Evolutionary conservation across 768 basidiomycete genomes (phyloP), one percentile per base, ranked within the genome.

Genomic region (Russula foetens): DNA sequence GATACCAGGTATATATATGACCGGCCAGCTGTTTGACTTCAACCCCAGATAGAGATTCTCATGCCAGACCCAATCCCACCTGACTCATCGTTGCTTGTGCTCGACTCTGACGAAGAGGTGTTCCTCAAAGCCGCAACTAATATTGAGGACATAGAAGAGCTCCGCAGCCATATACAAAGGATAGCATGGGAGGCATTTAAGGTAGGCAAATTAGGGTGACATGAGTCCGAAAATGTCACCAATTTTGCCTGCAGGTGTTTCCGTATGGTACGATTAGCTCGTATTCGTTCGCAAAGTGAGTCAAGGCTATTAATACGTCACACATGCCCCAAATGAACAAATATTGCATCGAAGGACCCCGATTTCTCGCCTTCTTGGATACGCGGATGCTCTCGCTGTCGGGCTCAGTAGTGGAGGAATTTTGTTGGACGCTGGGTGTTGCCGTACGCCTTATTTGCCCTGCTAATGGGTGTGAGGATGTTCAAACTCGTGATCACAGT

Each of bases 351-450:
- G 8, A 54, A 74, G 71, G 29, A 35, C 66, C 28, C 69, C 66
- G 49, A 66, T 72, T 12, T 43, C 69, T 1, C 62, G 66, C 47
- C 56, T 69, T 41, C 69, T 69, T 2, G 67, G 60, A 5, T 74
- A 74, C 58, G n/a, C 60, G 2, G 56, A 67, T 7, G 61, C 75
- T 4, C 69, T 80, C 2, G 66, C 67, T 38, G 69, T 80, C 12
- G 77, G 72, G 12, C 67, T 62, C 48, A 71, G 73, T 29, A 53
- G 59, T 1, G 69, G 69, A 6, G 76, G 72, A 0, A 68, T 80
- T 5, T 66, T 79, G 21, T 69, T 81, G 17, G 79, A 81, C 43
- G 67, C 76, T 15, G 79, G 75, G 11, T 80, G 76, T 59, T 78
- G 77, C 64, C 73, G 79, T 80, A 51, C 58, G 77, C 62, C 28